Percentiles rank a stretch among this genome's conserved stretches.
These are phyloP conservation scores for Aspergillus luchuensis DNA, from an alignment of 2,329 filamentous ascomycete species.

Conservation along the genomic window DNA sequence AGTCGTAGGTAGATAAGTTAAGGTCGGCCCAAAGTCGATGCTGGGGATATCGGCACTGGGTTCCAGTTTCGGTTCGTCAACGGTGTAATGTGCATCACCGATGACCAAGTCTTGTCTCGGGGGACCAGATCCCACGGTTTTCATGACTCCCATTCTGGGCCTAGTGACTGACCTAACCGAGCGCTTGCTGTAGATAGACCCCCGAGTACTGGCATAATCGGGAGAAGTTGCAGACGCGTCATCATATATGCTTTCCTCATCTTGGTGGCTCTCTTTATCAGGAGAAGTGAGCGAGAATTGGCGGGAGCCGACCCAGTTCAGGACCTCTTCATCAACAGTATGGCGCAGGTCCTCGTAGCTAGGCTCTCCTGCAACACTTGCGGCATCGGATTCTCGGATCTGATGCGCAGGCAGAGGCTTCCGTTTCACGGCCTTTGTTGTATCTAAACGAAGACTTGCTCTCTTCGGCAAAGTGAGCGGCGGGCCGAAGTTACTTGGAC, in stretches of 20 bases:
- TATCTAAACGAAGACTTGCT: constrained; percentile 36
- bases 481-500: constrained; percentile 8
- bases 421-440: constrained; percentile 50
- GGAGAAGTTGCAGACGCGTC: constrained; percentile 66
- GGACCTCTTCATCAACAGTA: constrained; percentile 51
- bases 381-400: constrained; percentile 18
- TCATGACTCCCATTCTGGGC: constrained; percentile 76
- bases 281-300: constrained; percentile 30
- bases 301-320: constrained; percentile 51
- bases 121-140: constrained; percentile 67
- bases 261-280: constrained; percentile 26
- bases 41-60: constrained; percentile 64
- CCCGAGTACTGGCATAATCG: constrained; percentile 74
- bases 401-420: constrained; percentile 55
- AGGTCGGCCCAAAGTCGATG: constrained; percentile 84
- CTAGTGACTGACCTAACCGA: constrained; percentile 50
- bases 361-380: constrained; percentile 35
- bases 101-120: constrained; percentile 47
- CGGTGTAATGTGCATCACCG: constrained; percentile 50
- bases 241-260: constrained; percentile 57
- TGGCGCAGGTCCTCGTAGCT: constrained; percentile 46
- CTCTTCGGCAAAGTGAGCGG: constrained; percentile 13
- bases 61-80: constrained; percentile 33
- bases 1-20: constrained; percentile 63
- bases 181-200: constrained; percentile 51